phyloP scores from a whole-genome alignment of 805 yeast genomes.

The Cyberlindnera maclurae region DNA sequence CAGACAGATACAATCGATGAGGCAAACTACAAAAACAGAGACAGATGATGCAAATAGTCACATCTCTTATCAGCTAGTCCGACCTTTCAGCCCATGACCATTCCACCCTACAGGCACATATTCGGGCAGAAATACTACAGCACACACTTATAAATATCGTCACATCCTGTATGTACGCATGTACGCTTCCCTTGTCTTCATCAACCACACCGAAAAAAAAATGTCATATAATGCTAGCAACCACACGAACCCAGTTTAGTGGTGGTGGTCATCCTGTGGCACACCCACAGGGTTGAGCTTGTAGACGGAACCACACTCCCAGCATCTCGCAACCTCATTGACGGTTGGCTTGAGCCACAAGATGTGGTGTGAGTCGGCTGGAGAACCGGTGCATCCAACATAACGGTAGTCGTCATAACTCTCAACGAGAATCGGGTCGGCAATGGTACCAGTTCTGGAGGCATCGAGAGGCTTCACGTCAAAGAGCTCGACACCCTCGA shows the following conservation, averaged over 20 bases:
- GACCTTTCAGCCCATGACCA: too few species aligned
- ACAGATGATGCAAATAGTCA: too few species aligned
- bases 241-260: slow-evolving; percentile 8
- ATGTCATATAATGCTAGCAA: too few species aligned
- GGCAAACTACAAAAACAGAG: too few species aligned
- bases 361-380: slow-evolving; percentile 85
- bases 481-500: slow-evolving; percentile 91
- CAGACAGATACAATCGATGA: too few species aligned
- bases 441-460: slow-evolving; percentile 85
- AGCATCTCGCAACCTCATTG: slow-evolving; percentile 84
- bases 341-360: slow-evolving; percentile 89
- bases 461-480: slow-evolving; percentile 84
- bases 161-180: too few species aligned
- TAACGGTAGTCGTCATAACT: slow-evolving; percentile 89
- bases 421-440: slow-evolving; percentile 84
- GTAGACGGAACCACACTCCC: slow-evolving; percentile 98
- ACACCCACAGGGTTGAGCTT: slow-evolving; percentile 83
- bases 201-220: too few species aligned
- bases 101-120: too few species aligned
- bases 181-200: too few species aligned
- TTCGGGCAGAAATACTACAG: too few species aligned
- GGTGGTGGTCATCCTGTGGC: slow-evolving; percentile 49
- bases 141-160: too few species aligned
- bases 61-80: too few species aligned
- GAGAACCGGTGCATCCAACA: slow-evolving; percentile 96